Conservation (phyloP, 2,329 filamentous ascomycete species). For the Cladophialophora immunda region DNA sequence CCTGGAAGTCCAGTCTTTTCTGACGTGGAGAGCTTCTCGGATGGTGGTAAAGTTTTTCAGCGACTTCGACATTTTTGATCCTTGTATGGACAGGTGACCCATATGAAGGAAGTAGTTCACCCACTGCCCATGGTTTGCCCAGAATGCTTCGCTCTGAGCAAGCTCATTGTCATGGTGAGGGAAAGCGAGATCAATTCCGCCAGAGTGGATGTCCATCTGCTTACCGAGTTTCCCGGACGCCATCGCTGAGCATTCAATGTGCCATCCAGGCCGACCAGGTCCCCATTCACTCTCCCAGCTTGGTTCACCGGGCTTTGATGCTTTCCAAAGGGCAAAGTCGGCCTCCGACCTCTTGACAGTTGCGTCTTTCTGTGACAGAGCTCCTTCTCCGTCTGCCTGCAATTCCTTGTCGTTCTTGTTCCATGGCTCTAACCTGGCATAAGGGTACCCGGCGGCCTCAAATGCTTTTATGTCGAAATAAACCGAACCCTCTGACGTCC, state of each 20-base stretch:
- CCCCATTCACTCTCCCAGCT: constrained; percentile 91
- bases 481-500: constrained; percentile 78
- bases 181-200: constrained; percentile 89
- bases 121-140: constrained; percentile 72
- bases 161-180: constrained; percentile 94
- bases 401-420: constrained; percentile 83
- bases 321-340: constrained; percentile 95
- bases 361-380: constrained; percentile 65
- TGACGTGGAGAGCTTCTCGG: constrained; percentile 73
- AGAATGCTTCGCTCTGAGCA: constrained; percentile 90
- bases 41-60: constrained; percentile 97
- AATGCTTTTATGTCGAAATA: constrained; percentile 93
- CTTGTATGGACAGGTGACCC: constrained; percentile 88
- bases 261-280: constrained; percentile 88
- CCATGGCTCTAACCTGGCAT: constrained; percentile 85
- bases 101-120: constrained; percentile 97
- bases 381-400: constrained; percentile 88
- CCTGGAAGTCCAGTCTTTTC: constrained; percentile 77
- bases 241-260: constrained; percentile 98
- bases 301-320: constrained; percentile 89
- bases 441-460: constrained; percentile 82
- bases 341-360: constrained; percentile 76
- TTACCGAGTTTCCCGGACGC: constrained; percentile 85
- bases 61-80: constrained; percentile 95
- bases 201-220: constrained; percentile 90